Percentiles rank a stretch among this genome's conserved stretches.
Evolutionary conservation across 345 rosid genomes (phyloP).

Genomic region (Eucalyptus sp.): DNA sequence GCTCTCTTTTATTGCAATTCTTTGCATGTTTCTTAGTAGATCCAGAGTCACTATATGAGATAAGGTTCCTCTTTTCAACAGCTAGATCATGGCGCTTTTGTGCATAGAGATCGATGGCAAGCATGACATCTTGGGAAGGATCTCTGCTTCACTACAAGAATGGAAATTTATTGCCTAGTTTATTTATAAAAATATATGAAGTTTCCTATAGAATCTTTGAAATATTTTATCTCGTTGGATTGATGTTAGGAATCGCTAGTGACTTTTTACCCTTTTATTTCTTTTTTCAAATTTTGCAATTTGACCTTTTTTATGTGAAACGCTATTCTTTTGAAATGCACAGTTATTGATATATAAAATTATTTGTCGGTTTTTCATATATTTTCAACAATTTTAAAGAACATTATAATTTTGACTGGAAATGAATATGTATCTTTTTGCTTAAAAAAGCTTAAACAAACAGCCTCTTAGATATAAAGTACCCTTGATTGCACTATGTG

Average conservation of each 20-base stretch:
- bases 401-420: neutral
- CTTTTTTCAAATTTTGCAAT: neutral
- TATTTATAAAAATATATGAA: neutral
- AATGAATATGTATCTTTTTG: neutral
- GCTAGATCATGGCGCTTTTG: neutral
- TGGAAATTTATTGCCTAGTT: neutral
- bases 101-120: neutral
- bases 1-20: neutral
- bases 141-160: neutral
- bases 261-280: neutral
- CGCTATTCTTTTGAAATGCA: neutral
- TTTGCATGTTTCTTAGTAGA: neutral
- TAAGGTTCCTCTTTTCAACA: neutral
- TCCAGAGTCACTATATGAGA: neutral
- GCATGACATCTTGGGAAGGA: neutral
- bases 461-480: neutral
- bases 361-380: neutral
- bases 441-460: neutral
- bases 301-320: neutral
- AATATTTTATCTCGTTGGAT: neutral
- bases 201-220: neutral
- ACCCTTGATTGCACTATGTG: neutral
- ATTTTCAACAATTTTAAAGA: neutral
- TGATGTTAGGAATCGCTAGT: neutral
- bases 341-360: neutral